Evolutionary conservation across 1,284 basidiomycete species (phyloP).

Genomic region (Vanrija sp.): DNA sequence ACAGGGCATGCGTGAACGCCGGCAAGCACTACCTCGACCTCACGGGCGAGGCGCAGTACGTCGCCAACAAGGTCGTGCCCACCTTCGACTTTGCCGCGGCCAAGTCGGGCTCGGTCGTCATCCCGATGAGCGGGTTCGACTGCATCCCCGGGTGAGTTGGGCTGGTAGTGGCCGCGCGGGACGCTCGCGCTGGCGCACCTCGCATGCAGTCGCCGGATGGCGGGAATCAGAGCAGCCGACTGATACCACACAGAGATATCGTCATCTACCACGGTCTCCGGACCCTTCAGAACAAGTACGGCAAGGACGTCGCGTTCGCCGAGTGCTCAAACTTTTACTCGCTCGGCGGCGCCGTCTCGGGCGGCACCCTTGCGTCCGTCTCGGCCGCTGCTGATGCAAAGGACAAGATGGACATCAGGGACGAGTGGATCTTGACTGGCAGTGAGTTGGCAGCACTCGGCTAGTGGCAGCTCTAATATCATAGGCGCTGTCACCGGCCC

Average conservation of each 20-base stretch:
- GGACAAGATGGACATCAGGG: constrained; percentile 37
- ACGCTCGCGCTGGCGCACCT: neutral
- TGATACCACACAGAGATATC: constrained; percentile 52
- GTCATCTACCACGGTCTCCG: constrained; percentile 58
- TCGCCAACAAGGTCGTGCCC: constrained; percentile 54
- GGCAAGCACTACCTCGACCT: constrained; percentile 66
- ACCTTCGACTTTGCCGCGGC: constrained; percentile 64
- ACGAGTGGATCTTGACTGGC: constrained; percentile 38
- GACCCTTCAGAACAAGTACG: constrained; percentile 42
- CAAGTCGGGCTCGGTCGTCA: constrained; percentile 63
- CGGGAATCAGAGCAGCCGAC: neutral
- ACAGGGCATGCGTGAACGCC: constrained; percentile 56
- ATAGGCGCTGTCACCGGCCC: constrained; percentile 1
- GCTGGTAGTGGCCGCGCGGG: neutral
- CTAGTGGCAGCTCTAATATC: neutral
- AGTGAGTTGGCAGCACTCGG: constrained; percentile 8
- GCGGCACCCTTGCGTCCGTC: constrained; percentile 64
- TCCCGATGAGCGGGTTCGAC: constrained; percentile 68
- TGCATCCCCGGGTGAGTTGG: constrained; percentile 59
- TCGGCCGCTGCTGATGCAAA: constrained; percentile 52
- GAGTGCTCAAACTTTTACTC: constrained; percentile 55
- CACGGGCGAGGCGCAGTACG: constrained; percentile 57
- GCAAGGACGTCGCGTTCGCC: constrained; percentile 45
- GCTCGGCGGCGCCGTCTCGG: constrained; percentile 58
- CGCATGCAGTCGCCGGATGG: neutral